A percentile compares a stretch with the other conserved stretches of the same genome.
Evolutionary conservation across 2,329 filamentous ascomycete species (phyloP).

Genomic region (Ascochyta pisi): DNA sequence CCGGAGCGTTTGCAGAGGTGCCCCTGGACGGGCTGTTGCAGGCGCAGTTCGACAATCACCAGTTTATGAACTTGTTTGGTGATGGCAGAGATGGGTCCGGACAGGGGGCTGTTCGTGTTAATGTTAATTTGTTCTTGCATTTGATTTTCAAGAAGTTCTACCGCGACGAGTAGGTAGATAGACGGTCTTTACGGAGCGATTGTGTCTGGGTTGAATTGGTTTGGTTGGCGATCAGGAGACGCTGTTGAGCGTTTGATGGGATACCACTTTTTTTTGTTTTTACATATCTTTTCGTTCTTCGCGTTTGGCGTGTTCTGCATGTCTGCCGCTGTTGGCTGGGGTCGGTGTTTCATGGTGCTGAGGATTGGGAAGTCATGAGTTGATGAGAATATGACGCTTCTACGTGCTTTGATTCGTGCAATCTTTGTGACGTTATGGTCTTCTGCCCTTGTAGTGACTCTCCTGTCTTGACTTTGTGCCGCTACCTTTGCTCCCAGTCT

Average conservation of each 20-base stretch:
- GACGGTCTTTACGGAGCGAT: not conserved
- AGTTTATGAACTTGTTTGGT: conserved; percentile 90
- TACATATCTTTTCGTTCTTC: too few species aligned
- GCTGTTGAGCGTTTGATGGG: not conserved
- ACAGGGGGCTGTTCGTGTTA: conserved; percentile 71
- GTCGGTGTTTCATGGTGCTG: not conserved
- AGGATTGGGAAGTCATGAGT: conserved; percentile 3
- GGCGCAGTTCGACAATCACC: conserved; percentile 95
- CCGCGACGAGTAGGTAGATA: conserved; percentile 47
- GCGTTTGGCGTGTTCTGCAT: not conserved
- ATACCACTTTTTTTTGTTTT: not conserved
- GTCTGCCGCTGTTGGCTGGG: not conserved
- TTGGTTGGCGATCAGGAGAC: not conserved
- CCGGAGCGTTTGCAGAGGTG: conserved; percentile 86
- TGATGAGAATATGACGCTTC: conserved; percentile 4
- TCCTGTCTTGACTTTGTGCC: too few species aligned
- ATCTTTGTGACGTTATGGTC: not conserved
- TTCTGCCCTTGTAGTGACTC: too few species aligned
- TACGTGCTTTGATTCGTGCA: not conserved
- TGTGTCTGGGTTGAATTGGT: not conserved
- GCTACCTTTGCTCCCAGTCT: too few species aligned
- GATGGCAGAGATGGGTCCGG: conserved; percentile 34
- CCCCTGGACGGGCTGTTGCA: conserved; percentile 93
- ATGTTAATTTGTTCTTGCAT: conserved; percentile 96
- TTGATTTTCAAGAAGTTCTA: conserved; percentile 99